Conservation (phyloP, 495 filamentous ascomycete genomes). For the Pseudevernia furfuracea region DNA sequence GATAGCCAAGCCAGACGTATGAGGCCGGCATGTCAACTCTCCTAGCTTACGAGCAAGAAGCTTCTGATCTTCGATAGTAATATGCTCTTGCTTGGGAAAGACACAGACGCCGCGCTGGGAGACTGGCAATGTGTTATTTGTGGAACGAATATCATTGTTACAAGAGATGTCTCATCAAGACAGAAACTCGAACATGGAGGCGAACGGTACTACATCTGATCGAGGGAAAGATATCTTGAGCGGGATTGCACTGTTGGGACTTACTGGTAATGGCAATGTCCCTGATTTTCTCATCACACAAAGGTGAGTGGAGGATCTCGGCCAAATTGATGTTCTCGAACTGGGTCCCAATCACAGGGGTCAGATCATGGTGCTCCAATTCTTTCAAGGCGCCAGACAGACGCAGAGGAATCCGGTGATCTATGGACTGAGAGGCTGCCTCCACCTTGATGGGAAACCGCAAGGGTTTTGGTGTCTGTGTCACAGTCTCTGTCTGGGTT, state of each 20-base stretch:
- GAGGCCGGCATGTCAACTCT: conserved; percentile 7
- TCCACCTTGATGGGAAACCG: not conserved
- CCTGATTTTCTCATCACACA: not conserved
- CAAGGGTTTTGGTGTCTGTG: not conserved
- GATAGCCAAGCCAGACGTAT: conserved; percentile 1
- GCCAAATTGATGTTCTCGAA: conserved; percentile 46
- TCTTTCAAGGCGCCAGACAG: not conserved
- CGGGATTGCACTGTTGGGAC: not conserved
- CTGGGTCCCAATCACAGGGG: conserved; percentile 56
- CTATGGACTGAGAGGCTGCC: not conserved
- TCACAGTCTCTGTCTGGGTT: not conserved
- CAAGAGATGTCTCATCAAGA: not conserved
- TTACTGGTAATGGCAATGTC: conserved; percentile 9
- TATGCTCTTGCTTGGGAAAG: conserved; percentile 56
- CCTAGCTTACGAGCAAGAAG: conserved; percentile 46
- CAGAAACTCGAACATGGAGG: not conserved
- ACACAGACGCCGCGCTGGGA: conserved; percentile 68
- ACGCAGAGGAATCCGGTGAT: not conserved
- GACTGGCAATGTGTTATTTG: conserved; percentile 37
- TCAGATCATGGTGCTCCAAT: conserved; percentile 37
- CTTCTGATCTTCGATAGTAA: conserved; percentile 53
- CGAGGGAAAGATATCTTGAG: not conserved
- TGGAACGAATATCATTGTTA: not conserved
- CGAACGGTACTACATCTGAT: not conserved
- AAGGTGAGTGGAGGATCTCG: conserved; percentile 51